Conservation (phyloP, 371 early-diverging fungal genomes). For the Circinella umbellata region DNA sequence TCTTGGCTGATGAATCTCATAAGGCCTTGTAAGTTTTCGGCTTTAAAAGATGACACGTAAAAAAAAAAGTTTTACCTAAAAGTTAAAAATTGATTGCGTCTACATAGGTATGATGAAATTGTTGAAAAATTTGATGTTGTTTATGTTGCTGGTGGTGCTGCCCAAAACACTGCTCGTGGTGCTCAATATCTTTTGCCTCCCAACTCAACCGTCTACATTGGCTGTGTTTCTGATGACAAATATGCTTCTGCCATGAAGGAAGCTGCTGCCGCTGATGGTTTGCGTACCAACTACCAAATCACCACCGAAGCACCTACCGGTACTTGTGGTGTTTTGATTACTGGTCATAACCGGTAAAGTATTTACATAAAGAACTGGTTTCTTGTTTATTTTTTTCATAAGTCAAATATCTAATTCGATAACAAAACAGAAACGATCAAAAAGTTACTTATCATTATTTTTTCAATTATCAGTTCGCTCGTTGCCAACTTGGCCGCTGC, state of each 20-base stretch:
- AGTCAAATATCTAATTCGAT: too few relatives aligned
- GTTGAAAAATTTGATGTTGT: constrained; percentile 70
- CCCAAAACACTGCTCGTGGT: constrained; percentile 94
- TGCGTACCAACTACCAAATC: constrained; percentile 83
- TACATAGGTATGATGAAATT: constrained; percentile 76
- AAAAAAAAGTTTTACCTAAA: too few relatives aligned
- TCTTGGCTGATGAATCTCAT: constrained; percentile 91
- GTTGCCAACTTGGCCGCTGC: constrained; percentile 94
- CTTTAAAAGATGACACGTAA: not conserved
- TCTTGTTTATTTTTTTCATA: too few relatives aligned
- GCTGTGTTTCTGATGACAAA: constrained; percentile 88
- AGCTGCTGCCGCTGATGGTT: constrained; percentile 86
- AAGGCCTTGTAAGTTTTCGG: constrained; percentile 65
- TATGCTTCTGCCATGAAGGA: constrained; percentile 73
- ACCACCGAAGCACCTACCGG: constrained; percentile 83
- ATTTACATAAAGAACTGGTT: too few relatives aligned
- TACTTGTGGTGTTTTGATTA: constrained; percentile 93
- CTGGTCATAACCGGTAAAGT: constrained; percentile 80
- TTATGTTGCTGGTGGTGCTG: constrained; percentile 96
- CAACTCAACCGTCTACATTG: constrained; percentile 88
- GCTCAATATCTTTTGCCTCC: constrained; percentile 89
- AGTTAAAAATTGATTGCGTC: not conserved
- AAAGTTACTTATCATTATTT: not conserved
- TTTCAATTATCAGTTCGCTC: constrained; percentile 63
- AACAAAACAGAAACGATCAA: too few relatives aligned